A percentile compares a stretch with the other conserved stretches of the same genome.
Conservation (phyloP, 257 asterid species). For the Thymus quinquecostatus region DNA sequence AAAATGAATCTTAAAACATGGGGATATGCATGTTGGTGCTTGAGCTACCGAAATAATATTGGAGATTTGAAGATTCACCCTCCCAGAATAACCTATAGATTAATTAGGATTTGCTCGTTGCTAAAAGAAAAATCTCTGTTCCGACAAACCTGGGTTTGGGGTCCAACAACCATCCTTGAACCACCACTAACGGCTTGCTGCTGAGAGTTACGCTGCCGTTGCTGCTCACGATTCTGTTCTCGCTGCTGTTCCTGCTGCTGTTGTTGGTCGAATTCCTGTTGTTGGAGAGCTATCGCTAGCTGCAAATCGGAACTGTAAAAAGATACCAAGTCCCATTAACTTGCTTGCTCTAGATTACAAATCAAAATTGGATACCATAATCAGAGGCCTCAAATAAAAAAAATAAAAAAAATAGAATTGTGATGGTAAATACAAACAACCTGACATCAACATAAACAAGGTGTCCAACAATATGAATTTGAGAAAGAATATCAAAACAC, state of each 20-base stretch:
- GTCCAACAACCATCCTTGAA: conserved; percentile 77
- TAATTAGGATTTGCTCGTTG: neutral
- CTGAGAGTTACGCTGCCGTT: conserved; percentile 45
- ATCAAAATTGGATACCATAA: conserved; percentile 5
- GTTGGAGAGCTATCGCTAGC: conserved; percentile 95
- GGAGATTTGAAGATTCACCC: neutral
- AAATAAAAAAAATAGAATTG: too few relatives aligned
- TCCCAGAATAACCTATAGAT: neutral
- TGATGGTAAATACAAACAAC: too few relatives aligned
- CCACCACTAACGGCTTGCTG: conserved; percentile 50
- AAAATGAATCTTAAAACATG: neutral
- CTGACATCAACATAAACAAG: too few relatives aligned
- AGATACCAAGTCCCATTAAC: conserved; percentile 7
- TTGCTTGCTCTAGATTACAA: conserved; percentile 16
- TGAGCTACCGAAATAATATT: neutral
- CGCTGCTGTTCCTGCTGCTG: conserved; percentile 52
- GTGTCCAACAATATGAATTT: neutral
- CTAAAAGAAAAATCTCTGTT: neutral
- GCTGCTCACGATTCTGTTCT: conserved; percentile 37
- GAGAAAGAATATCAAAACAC: neutral
- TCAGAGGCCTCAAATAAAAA: conserved; percentile 4
- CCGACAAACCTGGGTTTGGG: conserved; percentile 56
- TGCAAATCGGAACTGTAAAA: conserved; percentile 84
- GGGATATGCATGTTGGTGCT: neutral
- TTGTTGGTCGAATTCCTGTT: conserved; percentile 87